Conservation (phyloP, 2,329 filamentous ascomycete species). For the Penicillium janthinellum region DNA sequence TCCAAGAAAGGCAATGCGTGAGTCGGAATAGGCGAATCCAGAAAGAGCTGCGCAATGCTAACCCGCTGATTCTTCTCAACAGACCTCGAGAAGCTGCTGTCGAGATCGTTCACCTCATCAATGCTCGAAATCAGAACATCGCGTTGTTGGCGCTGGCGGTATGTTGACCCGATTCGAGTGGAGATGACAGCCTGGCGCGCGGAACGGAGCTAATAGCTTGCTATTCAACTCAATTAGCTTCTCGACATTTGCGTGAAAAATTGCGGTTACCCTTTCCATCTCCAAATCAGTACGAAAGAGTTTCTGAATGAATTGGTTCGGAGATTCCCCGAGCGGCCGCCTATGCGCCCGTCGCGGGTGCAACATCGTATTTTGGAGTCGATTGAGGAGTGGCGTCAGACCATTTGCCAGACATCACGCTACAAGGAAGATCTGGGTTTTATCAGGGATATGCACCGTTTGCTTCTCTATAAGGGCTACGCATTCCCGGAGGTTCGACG, state of each 20-base stretch:
- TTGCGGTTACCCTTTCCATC: conserved; percentile 97
- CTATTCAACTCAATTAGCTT: conserved; percentile 53
- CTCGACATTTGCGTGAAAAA: conserved; percentile 99
- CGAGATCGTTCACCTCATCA: conserved; percentile 90
- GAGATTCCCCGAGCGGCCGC: conserved; percentile 90
- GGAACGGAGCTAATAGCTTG: conserved; percentile 12
- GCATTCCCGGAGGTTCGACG: conserved; percentile 87
- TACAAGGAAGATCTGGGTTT: conserved; percentile 98
- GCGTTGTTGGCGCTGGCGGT: conserved; percentile 80
- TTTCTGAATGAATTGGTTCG: conserved; percentile 98
- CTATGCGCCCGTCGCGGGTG: conserved; percentile 79
- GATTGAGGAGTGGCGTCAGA: conserved; percentile 97
- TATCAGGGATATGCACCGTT: conserved; percentile 94
- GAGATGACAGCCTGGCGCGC: conserved; percentile 15
- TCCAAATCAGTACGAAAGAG: conserved; percentile 98
- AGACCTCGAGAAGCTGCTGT: conserved; percentile 89
- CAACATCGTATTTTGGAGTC: conserved; percentile 91
- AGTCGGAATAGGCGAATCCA: conserved; percentile 29
- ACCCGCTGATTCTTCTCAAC: conserved; percentile 14
- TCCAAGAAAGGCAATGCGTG: conserved; percentile 90
- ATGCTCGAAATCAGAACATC: conserved; percentile 95
- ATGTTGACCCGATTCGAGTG: conserved; percentile 32
- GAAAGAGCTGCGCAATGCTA: conserved; percentile 23
- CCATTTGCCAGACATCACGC: conserved; percentile 95
- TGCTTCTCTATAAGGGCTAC: conserved; percentile 96